These are phyloP conservation scores for Chaetomiaceae sp. DNA, from an alignment of 2,329 filamentous ascomycete genomes.

Conservation along the genomic window DNA sequence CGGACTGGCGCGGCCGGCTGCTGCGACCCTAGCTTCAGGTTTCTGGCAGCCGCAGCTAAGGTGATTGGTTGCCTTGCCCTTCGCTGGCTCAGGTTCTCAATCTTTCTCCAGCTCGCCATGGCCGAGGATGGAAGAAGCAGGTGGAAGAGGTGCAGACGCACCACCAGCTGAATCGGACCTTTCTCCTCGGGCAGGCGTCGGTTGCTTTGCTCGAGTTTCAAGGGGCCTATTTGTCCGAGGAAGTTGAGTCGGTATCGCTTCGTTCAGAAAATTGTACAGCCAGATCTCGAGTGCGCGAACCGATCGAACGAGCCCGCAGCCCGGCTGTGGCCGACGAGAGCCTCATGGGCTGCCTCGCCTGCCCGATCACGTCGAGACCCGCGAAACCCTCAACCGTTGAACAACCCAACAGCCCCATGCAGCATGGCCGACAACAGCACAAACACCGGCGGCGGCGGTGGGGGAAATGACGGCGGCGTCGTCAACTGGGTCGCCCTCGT, in stretches of 20 bases:
- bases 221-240: not conserved
- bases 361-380: not conserved
- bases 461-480: constrained; percentile 22
- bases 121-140: not conserved
- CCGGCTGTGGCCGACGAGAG: too few relatives aligned
- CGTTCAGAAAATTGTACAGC: too few relatives aligned
- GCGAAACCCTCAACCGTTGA: not conserved
- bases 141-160: not conserved
- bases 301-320: too few relatives aligned
- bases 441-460: not conserved
- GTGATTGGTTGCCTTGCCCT: constrained; percentile 18
- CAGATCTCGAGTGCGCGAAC: too few relatives aligned
- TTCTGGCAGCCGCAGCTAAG: constrained; percentile 1
- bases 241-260: not conserved
- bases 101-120: constrained; percentile 1
- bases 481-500: constrained; percentile 44
- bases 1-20: not conserved
- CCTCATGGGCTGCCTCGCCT: not conserved
- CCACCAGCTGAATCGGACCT: too few relatives aligned
- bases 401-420: not conserved
- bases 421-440: constrained; percentile 11
- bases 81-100: not conserved
- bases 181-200: not conserved
- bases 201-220: not conserved
- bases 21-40: not conserved